Base-by-base conservation (phyloP, 495 filamentous ascomycete species). In the Sordaria brevicollis region DNA sequence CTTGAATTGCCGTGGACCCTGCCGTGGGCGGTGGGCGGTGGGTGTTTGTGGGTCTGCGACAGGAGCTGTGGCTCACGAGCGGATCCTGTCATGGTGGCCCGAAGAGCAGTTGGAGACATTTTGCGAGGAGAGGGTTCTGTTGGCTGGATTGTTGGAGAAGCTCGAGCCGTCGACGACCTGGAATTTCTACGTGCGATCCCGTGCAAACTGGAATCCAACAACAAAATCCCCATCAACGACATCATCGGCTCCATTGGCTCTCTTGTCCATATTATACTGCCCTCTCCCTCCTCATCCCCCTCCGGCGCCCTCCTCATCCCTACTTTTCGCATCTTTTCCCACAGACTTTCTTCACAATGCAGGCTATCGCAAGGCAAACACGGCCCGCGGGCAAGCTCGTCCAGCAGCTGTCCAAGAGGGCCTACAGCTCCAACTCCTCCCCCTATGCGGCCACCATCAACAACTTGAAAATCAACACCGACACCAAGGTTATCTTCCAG, bases 401-500 rank as follows among this genome's bases (percentile, higher is more conserved):
- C 77, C 78, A 79, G 74, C 78, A 81, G 69, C 71, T 79, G 74
- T 80, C 86, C 78, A 86, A 86, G 76, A 89, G 90, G 73, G 81
- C 81, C 70, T 94, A 94, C 82, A 85, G 90, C 77, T 88, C 89
- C 38, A 82, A 86, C 69, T 85, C 84, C 65, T 85, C 88, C 67
- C 85, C 86, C 68, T 99, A 99, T 79, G 86, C 91, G 70, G 81
- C 88, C 72, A 98, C 96, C 54, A 89, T 91, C 80, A 85, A 90
- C 74, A 97, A 97, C 86, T 88, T 99, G 73, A 91, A 92, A 80
- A 93, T 99, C 82, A 97, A 92, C 80, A 81, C 82, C 78, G 89
- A 97, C 67, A 99, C 95, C 69, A 93, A 92, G 83, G 93, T 99
- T 68, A 85, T 99, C 75, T 99, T 87, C 86, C 95, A 99, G 83